Conservation (phyloP, 345 rosid genomes). For the Arabis alpina region DNA sequence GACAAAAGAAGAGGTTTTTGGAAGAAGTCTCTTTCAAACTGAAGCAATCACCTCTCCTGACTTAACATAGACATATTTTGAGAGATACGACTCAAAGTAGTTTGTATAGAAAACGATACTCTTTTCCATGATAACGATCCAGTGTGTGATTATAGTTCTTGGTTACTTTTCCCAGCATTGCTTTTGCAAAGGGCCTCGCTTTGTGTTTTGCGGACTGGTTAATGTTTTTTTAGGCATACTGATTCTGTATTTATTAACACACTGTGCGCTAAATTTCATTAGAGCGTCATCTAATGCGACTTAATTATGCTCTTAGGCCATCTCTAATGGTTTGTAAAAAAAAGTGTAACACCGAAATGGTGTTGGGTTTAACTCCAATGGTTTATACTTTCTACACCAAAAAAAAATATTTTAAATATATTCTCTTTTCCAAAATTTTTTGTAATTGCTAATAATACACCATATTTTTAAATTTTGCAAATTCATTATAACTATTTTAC, state of each 20-base stretch:
- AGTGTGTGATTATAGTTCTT: constrained; percentile 23
- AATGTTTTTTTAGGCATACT: constrained; percentile 7
- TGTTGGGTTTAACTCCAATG: too few relatives aligned
- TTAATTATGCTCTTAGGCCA: too few relatives aligned
- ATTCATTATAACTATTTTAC: too few relatives aligned
- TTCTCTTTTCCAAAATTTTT: too few relatives aligned
- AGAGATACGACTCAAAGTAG: not conserved
- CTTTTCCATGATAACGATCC: constrained; percentile 10
- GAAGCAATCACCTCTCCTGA: not conserved
- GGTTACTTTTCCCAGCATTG: constrained; percentile 11
- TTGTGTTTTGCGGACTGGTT: constrained; percentile 17
- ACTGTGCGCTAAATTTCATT: too few relatives aligned
- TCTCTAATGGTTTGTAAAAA: too few relatives aligned
- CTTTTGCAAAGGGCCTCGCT: constrained; percentile 24
- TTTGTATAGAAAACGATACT: constrained; percentile 14
- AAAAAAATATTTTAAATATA: too few relatives aligned
- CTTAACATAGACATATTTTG: not conserved
- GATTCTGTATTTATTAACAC: not conserved
- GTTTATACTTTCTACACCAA: too few relatives aligned
- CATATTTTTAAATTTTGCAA: too few relatives aligned
- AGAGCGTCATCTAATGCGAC: too few relatives aligned
- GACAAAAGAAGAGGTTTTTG: constrained; percentile 7
- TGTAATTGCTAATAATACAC: too few relatives aligned
- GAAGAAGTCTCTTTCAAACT: not conserved
- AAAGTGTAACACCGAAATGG: too few relatives aligned